These are phyloP conservation scores for Russula foetens DNA, from an alignment of 768 basidiomycete species.

Conservation along the genomic window DNA sequence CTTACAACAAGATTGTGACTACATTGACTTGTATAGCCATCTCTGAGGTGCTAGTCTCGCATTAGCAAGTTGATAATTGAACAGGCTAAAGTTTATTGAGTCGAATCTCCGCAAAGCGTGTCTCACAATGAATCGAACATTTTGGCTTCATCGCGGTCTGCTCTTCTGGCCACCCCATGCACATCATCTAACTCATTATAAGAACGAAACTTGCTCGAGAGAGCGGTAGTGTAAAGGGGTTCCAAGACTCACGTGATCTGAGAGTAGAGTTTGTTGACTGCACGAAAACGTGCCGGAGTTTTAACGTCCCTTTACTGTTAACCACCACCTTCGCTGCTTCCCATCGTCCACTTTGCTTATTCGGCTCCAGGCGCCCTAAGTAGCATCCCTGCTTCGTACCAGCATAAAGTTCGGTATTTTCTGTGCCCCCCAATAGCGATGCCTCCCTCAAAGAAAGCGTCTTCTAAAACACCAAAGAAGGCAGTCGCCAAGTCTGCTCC, in stretches of 20 bases:
- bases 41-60: background rate
- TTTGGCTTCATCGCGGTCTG: background rate
- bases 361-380: slow-evolving; percentile 16
- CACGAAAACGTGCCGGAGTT: slow-evolving; percentile 22
- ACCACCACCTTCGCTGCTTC: slow-evolving; percentile 41
- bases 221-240: slow-evolving; percentile 10
- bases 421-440: slow-evolving; percentile 33
- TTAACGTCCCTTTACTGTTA: slow-evolving; percentile 26
- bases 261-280: slow-evolving; percentile 23
- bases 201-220: background rate
- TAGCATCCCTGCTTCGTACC: slow-evolving; percentile 19
- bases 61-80: background rate
- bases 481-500: slow-evolving; percentile 31
- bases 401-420: slow-evolving; percentile 16
- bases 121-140: background rate
- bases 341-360: slow-evolving; percentile 20
- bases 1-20: background rate
- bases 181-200: background rate
- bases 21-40: background rate
- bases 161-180: background rate
- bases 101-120: slow-evolving; percentile 5
- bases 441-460: slow-evolving; percentile 31
- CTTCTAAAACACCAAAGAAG: slow-evolving; percentile 43
- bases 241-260: slow-evolving; percentile 20
- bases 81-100: background rate